A percentile compares a stretch with the other conserved stretches of the same genome.
Conservation (phyloP, 2,329 filamentous ascomycete genomes). For the Fusarium succisae region DNA sequence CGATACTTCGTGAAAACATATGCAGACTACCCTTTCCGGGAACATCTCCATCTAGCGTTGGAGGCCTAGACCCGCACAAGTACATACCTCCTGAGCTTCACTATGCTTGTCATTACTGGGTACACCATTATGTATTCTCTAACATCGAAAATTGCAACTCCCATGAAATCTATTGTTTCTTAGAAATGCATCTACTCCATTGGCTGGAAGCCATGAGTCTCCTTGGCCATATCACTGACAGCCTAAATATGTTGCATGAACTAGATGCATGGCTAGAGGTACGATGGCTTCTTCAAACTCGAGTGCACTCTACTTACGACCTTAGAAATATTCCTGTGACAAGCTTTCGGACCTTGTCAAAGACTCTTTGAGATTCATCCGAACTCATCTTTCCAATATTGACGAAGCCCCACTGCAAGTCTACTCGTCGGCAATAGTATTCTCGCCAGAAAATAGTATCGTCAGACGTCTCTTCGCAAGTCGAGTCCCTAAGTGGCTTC, state of each 20-base stretch:
- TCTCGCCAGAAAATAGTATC: neutral
- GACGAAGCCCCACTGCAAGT: neutral
- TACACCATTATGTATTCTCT: conserved; percentile 36
- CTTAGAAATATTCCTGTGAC: neutral
- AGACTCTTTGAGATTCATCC: neutral
- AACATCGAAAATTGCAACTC: rapidly evolving
- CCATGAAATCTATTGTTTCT: rapidly evolving
- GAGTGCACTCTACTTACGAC: neutral
- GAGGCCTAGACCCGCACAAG: rapidly evolving
- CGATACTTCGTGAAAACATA: neutral
- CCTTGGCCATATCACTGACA: neutral
- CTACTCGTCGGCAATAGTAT: neutral
- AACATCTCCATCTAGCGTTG: rapidly evolving
- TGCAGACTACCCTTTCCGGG: neutral
- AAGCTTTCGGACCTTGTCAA: neutral
- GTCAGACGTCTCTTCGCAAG: neutral
- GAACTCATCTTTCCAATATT: neutral
- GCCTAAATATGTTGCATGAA: neutral
- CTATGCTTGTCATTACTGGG: conserved; percentile 41
- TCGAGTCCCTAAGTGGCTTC: neutral
- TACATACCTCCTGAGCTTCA: neutral
- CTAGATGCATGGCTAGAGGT: neutral
- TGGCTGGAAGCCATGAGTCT: neutral
- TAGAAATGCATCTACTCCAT: neutral
- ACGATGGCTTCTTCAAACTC: rapidly evolving